Evolutionary conservation across 129 eudicot genomes (phyloP).

Genomic region (Solidago caesia): DNA sequence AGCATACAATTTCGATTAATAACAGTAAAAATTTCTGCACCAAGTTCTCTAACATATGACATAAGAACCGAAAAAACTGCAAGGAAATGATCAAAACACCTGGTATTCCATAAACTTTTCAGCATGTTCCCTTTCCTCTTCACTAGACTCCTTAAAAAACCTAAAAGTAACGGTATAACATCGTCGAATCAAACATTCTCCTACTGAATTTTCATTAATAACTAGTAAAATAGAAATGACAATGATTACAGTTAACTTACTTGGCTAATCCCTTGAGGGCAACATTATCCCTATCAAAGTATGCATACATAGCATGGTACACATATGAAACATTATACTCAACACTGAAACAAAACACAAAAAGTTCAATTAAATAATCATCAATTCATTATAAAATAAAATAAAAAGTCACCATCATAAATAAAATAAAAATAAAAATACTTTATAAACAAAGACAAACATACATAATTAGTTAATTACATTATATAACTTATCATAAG

Average conservation of each 20-base stretch:
- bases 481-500: too few species aligned
- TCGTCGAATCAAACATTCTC: not conserved
- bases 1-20: not conserved
- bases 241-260: slow-evolving; percentile 35
- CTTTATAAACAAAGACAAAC: not conserved
- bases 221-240: not conserved
- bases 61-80: not conserved
- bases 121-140: slow-evolving; percentile 91
- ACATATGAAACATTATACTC: slow-evolving; percentile 95
- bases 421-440: slow-evolving; percentile 8
- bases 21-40: not conserved
- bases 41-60: not conserved
- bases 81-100: slow-evolving; percentile 39
- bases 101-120: slow-evolving; percentile 96
- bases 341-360: slow-evolving; percentile 53
- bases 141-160: slow-evolving; percentile 91
- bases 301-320: slow-evolving; percentile 92
- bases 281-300: slow-evolving; percentile 91
- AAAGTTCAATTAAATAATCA: not conserved
- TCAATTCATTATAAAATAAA: not conserved
- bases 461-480: not conserved
- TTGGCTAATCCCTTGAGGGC: slow-evolving; percentile 95
- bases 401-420: slow-evolving; percentile 24
- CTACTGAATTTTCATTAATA: not conserved
- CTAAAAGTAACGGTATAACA: slow-evolving; percentile 28